A percentile compares a stretch with the other conserved stretches of the same genome.
Evolutionary conservation across 2,329 filamentous ascomycete species (phyloP).

Genomic region (Fusarium pseudoanthophilum): DNA sequence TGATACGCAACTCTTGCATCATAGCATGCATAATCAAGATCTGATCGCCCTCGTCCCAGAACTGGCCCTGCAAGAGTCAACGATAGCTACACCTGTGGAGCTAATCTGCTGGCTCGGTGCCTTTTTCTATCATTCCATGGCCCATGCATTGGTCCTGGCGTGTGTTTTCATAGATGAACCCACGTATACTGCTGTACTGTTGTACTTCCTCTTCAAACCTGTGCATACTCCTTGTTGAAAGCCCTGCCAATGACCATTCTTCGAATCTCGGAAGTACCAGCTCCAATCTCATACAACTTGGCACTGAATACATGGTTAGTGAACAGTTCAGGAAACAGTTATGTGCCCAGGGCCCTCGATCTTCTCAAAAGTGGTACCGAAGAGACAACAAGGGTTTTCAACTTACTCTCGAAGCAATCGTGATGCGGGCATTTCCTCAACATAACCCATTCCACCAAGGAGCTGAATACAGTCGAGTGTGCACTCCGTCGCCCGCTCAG

Average conservation of each 20-base stretch:
- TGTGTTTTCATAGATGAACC: not conserved
- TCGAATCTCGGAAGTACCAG: conserved; percentile 92
- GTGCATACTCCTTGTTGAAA: conserved; percentile 86
- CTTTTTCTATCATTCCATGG: not conserved
- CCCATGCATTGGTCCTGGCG: not conserved
- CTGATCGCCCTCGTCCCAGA: not conserved
- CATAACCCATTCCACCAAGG: conserved; percentile 93
- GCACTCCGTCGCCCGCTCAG: conserved; percentile 88
- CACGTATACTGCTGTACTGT: not conserved
- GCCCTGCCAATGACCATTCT: conserved; percentile 93
- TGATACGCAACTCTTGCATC: not conserved
- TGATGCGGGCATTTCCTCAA: conserved; percentile 94
- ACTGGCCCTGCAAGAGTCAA: not conserved
- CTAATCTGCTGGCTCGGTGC: not conserved
- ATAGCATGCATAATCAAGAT: conserved; percentile 1
- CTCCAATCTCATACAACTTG: conserved; percentile 94
- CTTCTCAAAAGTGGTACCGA: not conserved
- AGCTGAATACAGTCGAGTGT: conserved; percentile 90
- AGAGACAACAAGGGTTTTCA: not conserved
- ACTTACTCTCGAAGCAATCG: conserved; percentile 77
- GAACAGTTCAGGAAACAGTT: conserved; percentile 36
- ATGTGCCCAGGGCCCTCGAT: not conserved
- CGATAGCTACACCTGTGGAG: conserved; percentile 15
- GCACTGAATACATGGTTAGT: conserved; percentile 57
- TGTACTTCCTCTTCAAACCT: conserved; percentile 37